phyloP scores from a whole-genome alignment of 805 yeast species.

The Metschnikowia shivogae region DNA sequence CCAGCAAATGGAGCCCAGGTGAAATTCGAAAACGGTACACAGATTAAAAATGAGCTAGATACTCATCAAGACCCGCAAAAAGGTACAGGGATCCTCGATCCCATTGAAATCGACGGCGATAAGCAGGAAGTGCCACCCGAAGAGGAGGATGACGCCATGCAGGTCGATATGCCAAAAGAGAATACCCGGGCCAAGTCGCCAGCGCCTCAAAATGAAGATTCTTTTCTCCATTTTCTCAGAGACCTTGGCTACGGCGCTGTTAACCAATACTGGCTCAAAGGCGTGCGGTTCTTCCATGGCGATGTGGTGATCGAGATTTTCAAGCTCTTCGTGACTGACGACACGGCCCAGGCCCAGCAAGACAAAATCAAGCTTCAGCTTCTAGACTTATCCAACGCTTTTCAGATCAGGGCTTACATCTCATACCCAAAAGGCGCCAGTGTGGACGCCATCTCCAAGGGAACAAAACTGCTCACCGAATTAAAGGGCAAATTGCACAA shows the following conservation, averaged over 20 bases:
- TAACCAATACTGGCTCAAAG: slow-evolving; percentile 57
- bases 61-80: background rate
- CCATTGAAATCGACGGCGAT: slow-evolving; percentile 1
- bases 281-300: slow-evolving; percentile 58
- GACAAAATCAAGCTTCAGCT: slow-evolving; percentile 31
- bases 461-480: slow-evolving; percentile 56
- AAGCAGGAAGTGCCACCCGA: background rate
- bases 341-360: slow-evolving; percentile 20
- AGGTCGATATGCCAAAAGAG: slow-evolving; percentile 1
- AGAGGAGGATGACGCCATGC: slow-evolving; percentile 4
- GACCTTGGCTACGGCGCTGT: slow-evolving; percentile 70
- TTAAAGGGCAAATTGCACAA: slow-evolving; percentile 67
- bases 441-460: slow-evolving; percentile 63
- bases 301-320: slow-evolving; percentile 58
- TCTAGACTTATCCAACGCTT: slow-evolving; percentile 52
- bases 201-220: slow-evolving; percentile 23
- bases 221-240: slow-evolving; percentile 43
- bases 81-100: background rate
- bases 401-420: slow-evolving; percentile 61
- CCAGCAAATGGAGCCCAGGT: slow-evolving; percentile 1
- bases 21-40: slow-evolving; percentile 1
- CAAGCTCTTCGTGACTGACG: slow-evolving; percentile 40
- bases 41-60: background rate
- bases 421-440: slow-evolving; percentile 72
- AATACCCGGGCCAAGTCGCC: background rate